Conservation (phyloP, 2,329 filamentous ascomycete species). For the Paradendryphiella salina region DNA sequence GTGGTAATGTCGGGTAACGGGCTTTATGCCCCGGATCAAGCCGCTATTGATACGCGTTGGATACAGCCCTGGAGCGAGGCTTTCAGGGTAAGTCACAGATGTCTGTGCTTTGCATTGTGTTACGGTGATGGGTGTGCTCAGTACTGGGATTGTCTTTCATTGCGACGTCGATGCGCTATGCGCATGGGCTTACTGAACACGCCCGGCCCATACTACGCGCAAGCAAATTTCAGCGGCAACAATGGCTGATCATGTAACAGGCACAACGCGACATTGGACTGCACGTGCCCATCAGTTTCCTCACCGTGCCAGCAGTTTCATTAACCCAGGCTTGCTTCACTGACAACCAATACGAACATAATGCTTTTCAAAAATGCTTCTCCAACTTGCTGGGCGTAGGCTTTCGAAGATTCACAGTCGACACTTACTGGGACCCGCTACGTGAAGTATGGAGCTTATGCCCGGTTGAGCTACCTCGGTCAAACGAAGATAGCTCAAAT, state of each 20-base stretch:
- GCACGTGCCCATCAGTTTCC: conserved; percentile 64
- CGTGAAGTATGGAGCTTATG: conserved; percentile 63
- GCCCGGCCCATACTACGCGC: not conserved
- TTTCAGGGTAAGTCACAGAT: conserved; percentile 33
- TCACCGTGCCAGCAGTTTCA: conserved; percentile 61
- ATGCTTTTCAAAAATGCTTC: conserved; percentile 58
- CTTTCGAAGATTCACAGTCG: conserved; percentile 61
- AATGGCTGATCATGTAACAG: conserved; percentile 44
- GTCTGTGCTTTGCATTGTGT: not conserved
- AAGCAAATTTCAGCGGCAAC: not conserved
- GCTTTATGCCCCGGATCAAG: conserved; percentile 38
- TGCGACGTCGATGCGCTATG: not conserved
- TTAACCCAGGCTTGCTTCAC: conserved; percentile 63
- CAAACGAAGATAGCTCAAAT: conserved; percentile 8
- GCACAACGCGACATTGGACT: conserved; percentile 65
- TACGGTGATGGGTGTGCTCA: not conserved
- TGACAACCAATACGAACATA: conserved; percentile 57
- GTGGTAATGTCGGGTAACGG: conserved; percentile 33
- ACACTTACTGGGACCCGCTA: conserved; percentile 65
- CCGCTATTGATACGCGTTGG: conserved; percentile 31
- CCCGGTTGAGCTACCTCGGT: conserved; percentile 57
- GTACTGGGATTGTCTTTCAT: not conserved
- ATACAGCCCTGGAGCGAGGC: conserved; percentile 40
- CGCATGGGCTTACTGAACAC: not conserved
- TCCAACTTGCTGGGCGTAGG: conserved; percentile 65